Conservation (phyloP, 2,329 filamentous ascomycete genomes). For the Alternaria sp. region DNA sequence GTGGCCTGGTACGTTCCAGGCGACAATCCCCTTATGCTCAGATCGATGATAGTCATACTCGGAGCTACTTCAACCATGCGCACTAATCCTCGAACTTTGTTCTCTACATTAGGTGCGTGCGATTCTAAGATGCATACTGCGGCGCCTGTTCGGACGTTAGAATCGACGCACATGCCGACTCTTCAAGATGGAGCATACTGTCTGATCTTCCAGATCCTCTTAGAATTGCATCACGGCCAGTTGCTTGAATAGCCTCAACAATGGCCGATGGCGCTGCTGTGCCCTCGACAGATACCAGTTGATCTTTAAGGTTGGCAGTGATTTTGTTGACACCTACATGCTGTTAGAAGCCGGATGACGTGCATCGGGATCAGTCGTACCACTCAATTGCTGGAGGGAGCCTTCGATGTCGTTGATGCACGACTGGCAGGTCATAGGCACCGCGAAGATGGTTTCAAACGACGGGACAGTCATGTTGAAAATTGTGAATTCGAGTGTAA, state of each 20-base stretch:
- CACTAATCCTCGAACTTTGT: slow-evolving; percentile 82
- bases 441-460: slow-evolving; percentile 86
- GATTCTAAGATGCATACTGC: slow-evolving; percentile 97
- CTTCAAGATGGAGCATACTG: slow-evolving; percentile 62
- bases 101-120: slow-evolving; percentile 64
- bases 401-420: slow-evolving; percentile 88
- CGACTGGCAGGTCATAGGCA: slow-evolving; percentile 87
- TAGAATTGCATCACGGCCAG: slow-evolving; percentile 91
- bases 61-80: slow-evolving; percentile 91
- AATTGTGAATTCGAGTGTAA: not conserved
- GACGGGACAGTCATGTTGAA: slow-evolving; percentile 40
- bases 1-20: slow-evolving; percentile 84
- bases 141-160: slow-evolving; percentile 60
- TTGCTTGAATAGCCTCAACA: slow-evolving; percentile 84
- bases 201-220: slow-evolving; percentile 86
- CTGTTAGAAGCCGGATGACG: slow-evolving; percentile 31
- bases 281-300: slow-evolving; percentile 84
- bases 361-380: slow-evolving; percentile 50
- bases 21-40: slow-evolving; percentile 81
- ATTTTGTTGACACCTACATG: slow-evolving; percentile 77
- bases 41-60: slow-evolving; percentile 80
- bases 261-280: slow-evolving; percentile 91
- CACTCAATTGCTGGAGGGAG: slow-evolving; percentile 75
- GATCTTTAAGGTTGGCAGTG: slow-evolving; percentile 79
- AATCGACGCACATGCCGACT: not conserved